Percentiles rank a stretch among this genome's conserved stretches.
Conservation (phyloP, 2,329 filamentous ascomycete genomes). For the Cytospora schulzeri region DNA sequence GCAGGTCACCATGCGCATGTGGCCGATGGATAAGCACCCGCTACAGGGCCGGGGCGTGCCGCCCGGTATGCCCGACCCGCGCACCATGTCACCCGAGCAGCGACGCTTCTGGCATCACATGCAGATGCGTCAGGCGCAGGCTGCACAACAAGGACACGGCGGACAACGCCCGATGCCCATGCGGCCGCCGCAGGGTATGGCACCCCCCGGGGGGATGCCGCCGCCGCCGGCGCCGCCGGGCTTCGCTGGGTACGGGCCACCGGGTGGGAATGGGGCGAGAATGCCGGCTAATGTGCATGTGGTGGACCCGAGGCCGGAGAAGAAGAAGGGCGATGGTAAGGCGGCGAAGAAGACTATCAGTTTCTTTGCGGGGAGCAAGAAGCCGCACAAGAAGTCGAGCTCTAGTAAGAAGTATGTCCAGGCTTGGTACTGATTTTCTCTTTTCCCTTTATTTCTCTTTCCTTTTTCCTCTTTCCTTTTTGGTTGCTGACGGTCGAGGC, state of each 20-base stretch:
- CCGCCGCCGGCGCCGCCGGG: conserved; percentile 1
- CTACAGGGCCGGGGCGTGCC: conserved; percentile 30
- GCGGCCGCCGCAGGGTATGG: conserved; percentile 1
- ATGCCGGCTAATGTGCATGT: conserved; percentile 28
- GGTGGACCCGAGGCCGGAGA: conserved; percentile 34
- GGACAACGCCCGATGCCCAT: neutral
- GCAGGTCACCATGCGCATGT: conserved; percentile 62
- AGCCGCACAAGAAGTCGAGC: conserved; percentile 31
- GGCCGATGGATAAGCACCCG: conserved; percentile 54
- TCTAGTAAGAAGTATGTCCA: conserved; percentile 37
- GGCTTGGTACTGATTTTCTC: neutral
- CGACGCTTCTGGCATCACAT: neutral
- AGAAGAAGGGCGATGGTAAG: conserved; percentile 34
- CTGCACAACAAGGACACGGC: neutral
- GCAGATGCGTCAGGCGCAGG: conserved; percentile 9
- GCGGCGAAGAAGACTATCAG: conserved; percentile 12
- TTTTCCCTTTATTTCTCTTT: neutral
- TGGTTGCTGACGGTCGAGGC: conserved; percentile 1
- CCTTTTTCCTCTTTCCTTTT: neutral
- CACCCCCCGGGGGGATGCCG: neutral
- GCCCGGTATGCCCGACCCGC: conserved; percentile 18
- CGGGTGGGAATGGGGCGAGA: neutral
- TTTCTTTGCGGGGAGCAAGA: conserved; percentile 30
- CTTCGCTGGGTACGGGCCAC: neutral
- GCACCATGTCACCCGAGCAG: conserved; percentile 19